A percentile compares a stretch with the other conserved stretches of the same genome.
Conservation (phyloP, 1,284 basidiomycete species). For the Irpex sp. region DNA sequence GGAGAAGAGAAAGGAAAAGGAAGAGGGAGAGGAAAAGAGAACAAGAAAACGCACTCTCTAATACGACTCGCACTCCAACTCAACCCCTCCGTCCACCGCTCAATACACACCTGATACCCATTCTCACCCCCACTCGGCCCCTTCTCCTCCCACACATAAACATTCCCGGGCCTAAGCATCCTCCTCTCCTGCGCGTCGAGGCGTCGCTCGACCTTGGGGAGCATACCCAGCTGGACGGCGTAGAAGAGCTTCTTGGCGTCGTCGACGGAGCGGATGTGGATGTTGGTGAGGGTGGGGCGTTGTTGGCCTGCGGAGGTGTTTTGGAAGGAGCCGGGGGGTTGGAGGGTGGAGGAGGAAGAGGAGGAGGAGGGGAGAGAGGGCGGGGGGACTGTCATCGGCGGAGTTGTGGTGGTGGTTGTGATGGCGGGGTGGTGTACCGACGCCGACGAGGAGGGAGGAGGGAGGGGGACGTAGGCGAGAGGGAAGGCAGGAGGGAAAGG, state of each 20-base stretch:
- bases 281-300: conserved; percentile 34
- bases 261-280: conserved; percentile 36
- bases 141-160: conserved; percentile 41
- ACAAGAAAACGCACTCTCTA: conserved; percentile 34
- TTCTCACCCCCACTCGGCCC: neutral
- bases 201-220: conserved; percentile 39
- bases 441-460: neutral
- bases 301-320: conserved; percentile 25
- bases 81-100: conserved; percentile 29
- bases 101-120: conserved; percentile 32
- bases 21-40: neutral
- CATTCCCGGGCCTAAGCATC: conserved; percentile 36
- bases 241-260: conserved; percentile 44
- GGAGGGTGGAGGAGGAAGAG: neutral
- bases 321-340: conserved; percentile 3
- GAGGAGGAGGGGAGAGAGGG: neutral
- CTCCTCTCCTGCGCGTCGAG: conserved; percentile 40
- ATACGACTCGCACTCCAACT: conserved; percentile 30
- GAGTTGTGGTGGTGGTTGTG: neutral
- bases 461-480: neutral
- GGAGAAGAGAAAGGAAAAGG: conserved; percentile 3
- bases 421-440: no score
- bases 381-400: neutral
- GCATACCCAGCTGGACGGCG: conserved; percentile 35
- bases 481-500: neutral